These are phyloP conservation scores for Phytophthora fragariaefolia DNA, from an alignment of 352 stramenopile genomes.

Conservation along the genomic window DNA sequence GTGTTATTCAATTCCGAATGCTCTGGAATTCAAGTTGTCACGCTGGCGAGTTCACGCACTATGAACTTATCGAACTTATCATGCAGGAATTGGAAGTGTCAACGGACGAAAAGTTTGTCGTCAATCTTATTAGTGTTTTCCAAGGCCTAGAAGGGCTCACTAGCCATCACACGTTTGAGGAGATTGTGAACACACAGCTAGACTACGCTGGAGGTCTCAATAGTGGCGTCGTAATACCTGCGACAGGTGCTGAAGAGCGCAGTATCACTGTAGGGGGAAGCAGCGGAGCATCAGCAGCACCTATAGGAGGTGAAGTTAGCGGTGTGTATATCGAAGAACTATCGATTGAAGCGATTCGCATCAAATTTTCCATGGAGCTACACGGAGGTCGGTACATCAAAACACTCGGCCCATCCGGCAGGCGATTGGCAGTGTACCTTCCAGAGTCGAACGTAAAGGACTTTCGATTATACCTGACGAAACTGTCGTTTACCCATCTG, in stretches of 20 bases:
- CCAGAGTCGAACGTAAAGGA: constrained; percentile 91
- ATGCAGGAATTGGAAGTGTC: constrained; percentile 91
- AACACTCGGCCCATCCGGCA: constrained; percentile 75
- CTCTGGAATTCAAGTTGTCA: constrained; percentile 86
- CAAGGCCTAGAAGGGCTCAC: constrained; percentile 81
- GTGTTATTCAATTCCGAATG: constrained; percentile 87
- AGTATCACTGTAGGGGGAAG: constrained; percentile 30
- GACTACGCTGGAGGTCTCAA: constrained; percentile 53
- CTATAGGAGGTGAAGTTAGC: constrained; percentile 42
- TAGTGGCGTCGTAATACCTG: constrained; percentile 29
- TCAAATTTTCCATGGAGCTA: constrained; percentile 90
- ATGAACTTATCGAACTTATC: constrained; percentile 86
- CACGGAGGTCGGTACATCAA: constrained; percentile 87
- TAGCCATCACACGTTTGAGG: constrained; percentile 79
- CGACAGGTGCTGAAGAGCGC: constrained; percentile 26
- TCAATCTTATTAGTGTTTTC: constrained; percentile 91
- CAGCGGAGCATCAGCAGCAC: constrained; percentile 11
- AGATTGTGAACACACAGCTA: constrained; percentile 80
- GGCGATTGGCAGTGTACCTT: constrained; percentile 82
- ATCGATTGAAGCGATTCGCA: constrained; percentile 81
- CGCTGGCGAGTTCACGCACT: constrained; percentile 83
- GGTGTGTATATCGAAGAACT: constrained; percentile 91
- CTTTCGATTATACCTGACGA: constrained; percentile 85
- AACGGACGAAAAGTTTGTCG: constrained; percentile 91
- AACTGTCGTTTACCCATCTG: constrained; percentile 80